phyloP scores from a whole-genome alignment of 148 eudicot species.

The Vaccinium macrocarpon region DNA sequence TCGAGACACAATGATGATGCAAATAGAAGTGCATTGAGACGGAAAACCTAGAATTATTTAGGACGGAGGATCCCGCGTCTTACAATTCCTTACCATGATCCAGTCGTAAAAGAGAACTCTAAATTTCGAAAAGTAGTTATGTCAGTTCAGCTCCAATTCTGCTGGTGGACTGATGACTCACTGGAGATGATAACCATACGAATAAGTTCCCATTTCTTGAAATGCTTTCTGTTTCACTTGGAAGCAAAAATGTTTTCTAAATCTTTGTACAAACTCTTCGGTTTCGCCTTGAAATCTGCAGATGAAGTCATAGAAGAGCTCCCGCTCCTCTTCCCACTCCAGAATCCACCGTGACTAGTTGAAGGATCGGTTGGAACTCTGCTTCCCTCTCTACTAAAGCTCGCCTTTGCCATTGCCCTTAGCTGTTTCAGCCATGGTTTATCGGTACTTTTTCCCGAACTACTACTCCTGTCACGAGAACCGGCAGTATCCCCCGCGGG shows the following conservation, averaged over 20 bases:
- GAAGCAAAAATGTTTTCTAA: constrained; percentile 92
- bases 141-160: neutral
- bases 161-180: neutral
- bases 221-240: constrained; percentile 22
- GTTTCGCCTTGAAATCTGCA: constrained; percentile 51
- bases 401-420: constrained; percentile 70
- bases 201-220: constrained; percentile 4
- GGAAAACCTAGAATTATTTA: neutral
- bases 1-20: neutral
- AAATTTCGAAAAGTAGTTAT: neutral
- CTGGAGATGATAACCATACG: neutral
- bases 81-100: neutral
- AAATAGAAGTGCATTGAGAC: neutral
- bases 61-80: neutral
- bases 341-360: constrained; percentile 58
- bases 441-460: constrained; percentile 50
- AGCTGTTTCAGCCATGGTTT: constrained; percentile 80
- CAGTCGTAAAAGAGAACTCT: neutral
- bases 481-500: constrained; percentile 15
- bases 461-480: constrained; percentile 29
- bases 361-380: constrained; percentile 49
- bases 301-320: constrained; percentile 61
- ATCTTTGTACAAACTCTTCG: constrained; percentile 70
- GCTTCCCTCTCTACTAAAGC: constrained; percentile 54
- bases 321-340: constrained; percentile 63